Percentiles rank a stretch among this genome's conserved stretches.
Conservation (phyloP, 2,329 filamentous ascomycete genomes). For the Penicillium sclerotiorum region DNA sequence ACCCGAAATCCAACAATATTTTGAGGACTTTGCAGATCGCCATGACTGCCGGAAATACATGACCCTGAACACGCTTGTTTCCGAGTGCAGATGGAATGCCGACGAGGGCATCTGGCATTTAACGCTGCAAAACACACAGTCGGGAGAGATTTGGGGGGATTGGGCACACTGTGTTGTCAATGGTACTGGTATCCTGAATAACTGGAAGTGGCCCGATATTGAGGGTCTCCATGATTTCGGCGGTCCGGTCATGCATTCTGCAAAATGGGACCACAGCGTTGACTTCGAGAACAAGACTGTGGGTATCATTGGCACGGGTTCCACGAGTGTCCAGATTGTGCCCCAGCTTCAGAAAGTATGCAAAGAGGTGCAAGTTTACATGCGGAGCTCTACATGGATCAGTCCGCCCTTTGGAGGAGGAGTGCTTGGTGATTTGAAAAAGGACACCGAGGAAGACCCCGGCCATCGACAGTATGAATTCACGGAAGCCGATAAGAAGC, state of each 20-base stretch:
- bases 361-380: not conserved
- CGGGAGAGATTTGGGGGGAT: not conserved
- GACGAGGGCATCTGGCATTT: not conserved
- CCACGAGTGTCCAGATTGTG: not conserved
- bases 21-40: not conserved
- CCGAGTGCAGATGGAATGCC: not conserved
- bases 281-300: not conserved
- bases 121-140: not conserved
- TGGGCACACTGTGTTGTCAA: not conserved
- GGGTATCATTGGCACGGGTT: not conserved
- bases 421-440: not conserved
- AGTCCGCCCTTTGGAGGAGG: not conserved
- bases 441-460: not conserved
- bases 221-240: not conserved
- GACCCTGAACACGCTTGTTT: not conserved
- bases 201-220: not conserved
- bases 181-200: not conserved
- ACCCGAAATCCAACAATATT: conserved; percentile 5
- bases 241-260: not conserved
- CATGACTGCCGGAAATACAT: not conserved
- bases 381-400: not conserved
- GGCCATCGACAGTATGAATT: not conserved
- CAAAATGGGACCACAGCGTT: not conserved
- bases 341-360: not conserved
- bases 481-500: not conserved